phyloP scores from a whole-genome alignment of 805 yeast species.

The Scheffersomyces spartinae region DNA sequence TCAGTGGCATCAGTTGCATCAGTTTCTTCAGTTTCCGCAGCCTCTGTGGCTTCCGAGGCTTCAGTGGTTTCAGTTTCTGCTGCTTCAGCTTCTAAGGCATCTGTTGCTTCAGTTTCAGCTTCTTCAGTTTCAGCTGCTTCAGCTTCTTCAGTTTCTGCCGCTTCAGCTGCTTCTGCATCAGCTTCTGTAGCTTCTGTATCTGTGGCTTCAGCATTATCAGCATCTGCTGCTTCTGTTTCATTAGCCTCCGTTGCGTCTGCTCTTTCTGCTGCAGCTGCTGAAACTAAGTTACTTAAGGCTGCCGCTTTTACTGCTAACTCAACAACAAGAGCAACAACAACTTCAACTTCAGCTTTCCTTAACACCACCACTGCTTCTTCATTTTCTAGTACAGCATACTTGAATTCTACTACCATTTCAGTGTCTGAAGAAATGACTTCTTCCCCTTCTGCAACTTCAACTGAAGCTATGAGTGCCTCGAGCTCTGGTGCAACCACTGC shows the following conservation, averaged over 20 bases:
- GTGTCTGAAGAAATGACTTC: constrained; percentile 7
- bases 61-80: constrained; percentile 11
- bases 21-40: constrained; percentile 8
- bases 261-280: constrained; percentile 7
- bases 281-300: not conserved
- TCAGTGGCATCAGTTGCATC: constrained; percentile 9
- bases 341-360: constrained; percentile 7
- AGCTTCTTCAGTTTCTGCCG: constrained; percentile 6
- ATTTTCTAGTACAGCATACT: constrained; percentile 7
- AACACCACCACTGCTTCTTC: constrained; percentile 10
- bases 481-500: constrained; percentile 19
- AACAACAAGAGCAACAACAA: constrained; percentile 1
- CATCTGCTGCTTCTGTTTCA: constrained; percentile 13
- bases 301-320: not conserved
- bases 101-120: constrained; percentile 6
- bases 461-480: constrained; percentile 17
- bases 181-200: constrained; percentile 28
- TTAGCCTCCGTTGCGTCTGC: constrained; percentile 11
- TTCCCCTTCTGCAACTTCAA: constrained; percentile 9
- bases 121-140: constrained; percentile 2
- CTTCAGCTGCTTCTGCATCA: constrained; percentile 19
- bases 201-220: constrained; percentile 26
- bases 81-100: constrained; percentile 10
- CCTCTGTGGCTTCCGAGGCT: constrained; percentile 9
- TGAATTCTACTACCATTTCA: constrained; percentile 5